Evolutionary conservation across 1,284 basidiomycete genomes (phyloP), one percentile per base, ranked within the genome.

Genomic region (Calocybe gambosa): DNA sequence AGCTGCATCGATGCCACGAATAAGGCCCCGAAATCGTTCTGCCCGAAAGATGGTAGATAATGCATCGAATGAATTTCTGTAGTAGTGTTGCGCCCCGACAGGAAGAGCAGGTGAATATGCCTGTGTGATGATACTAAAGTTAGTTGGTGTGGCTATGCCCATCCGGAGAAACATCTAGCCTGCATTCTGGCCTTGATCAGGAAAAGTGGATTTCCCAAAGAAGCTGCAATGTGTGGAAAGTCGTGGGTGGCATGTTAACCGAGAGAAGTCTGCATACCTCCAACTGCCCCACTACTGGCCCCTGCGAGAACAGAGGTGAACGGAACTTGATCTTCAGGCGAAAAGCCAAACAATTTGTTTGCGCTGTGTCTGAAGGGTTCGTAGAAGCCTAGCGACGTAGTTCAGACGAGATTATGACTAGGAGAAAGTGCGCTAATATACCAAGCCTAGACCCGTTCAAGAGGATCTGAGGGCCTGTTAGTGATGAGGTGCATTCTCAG

Each of bases 131-230:
- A 34, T 15, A 13, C n/a, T 16, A n/a, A 21, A n/a, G 36, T 38
- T 12, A 23, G 36, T 38, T 4, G 12, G 18, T 16, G 18, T 21
- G 36, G 36, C 13, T 36, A 8, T 4, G 9, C 20, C 19, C 21
- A 7, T 23, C 7, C 21, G 7, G 19, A n/a, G 46, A 12, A 5
- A 20, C 36, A 8, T 59, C 74, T 55, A 19, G 86, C 87, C 73
- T 99, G 95, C 84, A 98, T 95, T 39, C 95, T 81, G 5, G 95
- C 95, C 70, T 99, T 99, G 62, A 99, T 83, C 42, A 99, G 73
- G 70, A 96, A 99, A 13, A 99, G 72, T 0, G 96, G 95, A 58
- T 95, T 98, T 40, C 95, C 95, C 28, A 96, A 69, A 31, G 84
- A 78, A 0, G 93, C 93, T 90, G 51, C 7, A 46, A 34, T 29